phyloP scores from a whole-genome alignment of 495 filamentous ascomycete genomes.

The Aspergillus egyptiacus region DNA sequence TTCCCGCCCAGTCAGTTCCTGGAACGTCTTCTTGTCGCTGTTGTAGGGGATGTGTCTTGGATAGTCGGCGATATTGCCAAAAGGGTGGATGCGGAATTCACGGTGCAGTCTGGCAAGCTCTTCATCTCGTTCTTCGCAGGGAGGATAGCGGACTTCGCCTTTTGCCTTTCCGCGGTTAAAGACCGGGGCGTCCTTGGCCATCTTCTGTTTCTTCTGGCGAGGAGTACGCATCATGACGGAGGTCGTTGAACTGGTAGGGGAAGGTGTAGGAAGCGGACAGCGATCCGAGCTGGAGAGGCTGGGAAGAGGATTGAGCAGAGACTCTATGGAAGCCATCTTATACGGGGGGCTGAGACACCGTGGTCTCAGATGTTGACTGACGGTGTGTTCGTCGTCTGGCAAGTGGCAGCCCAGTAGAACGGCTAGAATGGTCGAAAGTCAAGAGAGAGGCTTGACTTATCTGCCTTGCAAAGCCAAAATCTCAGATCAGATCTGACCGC shows the following conservation, averaged over 20 bases:
- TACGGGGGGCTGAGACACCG: neutral
- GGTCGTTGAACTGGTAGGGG: conserved; percentile 16
- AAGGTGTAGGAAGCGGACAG: conserved; percentile 11
- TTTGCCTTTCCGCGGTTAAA: conserved; percentile 52
- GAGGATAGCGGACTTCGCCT: conserved; percentile 60
- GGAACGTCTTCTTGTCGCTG: conserved; percentile 85
- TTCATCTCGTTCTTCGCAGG: conserved; percentile 57
- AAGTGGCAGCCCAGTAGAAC: neutral
- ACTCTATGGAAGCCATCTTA: conserved; percentile 25
- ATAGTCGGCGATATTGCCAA: conserved; percentile 62
- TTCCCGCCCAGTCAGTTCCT: conserved; percentile 75
- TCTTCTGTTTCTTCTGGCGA: conserved; percentile 41
- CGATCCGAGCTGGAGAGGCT: conserved; percentile 5
- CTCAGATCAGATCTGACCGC: conserved; percentile 5
- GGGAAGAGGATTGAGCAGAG: conserved; percentile 22
- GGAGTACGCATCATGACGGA: conserved; percentile 16
- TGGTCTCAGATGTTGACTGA: neutral
- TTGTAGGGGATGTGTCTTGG: conserved; percentile 84
- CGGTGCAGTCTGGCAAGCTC: conserved; percentile 48
- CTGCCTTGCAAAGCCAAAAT: conserved; percentile 1
- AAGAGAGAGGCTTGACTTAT: conserved; percentile 11
- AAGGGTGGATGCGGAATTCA: conserved; percentile 58
- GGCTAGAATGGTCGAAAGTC: neutral
- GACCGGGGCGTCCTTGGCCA: conserved; percentile 54
- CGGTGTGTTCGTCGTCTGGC: conserved; percentile 2